These are phyloP conservation scores for Toxicodendron radicans DNA, from an alignment of 345 rosid genomes.

Conservation along the genomic window DNA sequence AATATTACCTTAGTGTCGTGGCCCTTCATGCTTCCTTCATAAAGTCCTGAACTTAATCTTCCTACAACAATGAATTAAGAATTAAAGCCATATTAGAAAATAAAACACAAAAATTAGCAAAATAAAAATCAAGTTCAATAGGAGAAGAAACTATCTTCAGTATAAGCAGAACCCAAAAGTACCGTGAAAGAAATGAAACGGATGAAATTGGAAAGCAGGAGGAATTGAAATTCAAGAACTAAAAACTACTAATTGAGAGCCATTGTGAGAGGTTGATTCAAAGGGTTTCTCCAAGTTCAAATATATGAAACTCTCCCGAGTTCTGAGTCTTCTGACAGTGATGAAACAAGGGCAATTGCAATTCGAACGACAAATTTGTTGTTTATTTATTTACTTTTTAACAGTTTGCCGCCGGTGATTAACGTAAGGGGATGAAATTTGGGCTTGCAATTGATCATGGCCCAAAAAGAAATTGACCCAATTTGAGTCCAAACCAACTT, in stretches of 20 bases:
- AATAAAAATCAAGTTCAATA: not conserved
- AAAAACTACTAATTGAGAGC: no score
- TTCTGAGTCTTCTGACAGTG: no score
- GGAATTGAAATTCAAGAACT: not conserved
- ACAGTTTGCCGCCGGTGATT: not conserved
- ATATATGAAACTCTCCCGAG: not conserved
- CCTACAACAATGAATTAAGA: constrained; percentile 1
- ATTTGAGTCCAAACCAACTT: not conserved
- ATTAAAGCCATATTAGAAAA: not conserved
- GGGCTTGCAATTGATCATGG: not conserved
- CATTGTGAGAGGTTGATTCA: not conserved
- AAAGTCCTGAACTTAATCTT: not conserved
- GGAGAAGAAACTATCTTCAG: not conserved
- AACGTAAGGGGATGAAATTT: not conserved
- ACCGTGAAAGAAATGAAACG: not conserved
- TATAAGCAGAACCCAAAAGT: not conserved
- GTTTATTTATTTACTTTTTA: not conserved
- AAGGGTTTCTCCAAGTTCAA: constrained; percentile 3
- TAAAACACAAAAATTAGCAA: not conserved
- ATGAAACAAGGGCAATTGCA: not conserved
- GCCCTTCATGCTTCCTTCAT: constrained; percentile 35
- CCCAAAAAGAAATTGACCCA: not conserved
- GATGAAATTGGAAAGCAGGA: not conserved
- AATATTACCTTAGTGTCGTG: constrained; percentile 36
- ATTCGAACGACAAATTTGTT: not conserved